Evolutionary conservation across 1,139 yeast genomes (phyloP).

Genomic region (Pneumocystis carinii): DNA sequence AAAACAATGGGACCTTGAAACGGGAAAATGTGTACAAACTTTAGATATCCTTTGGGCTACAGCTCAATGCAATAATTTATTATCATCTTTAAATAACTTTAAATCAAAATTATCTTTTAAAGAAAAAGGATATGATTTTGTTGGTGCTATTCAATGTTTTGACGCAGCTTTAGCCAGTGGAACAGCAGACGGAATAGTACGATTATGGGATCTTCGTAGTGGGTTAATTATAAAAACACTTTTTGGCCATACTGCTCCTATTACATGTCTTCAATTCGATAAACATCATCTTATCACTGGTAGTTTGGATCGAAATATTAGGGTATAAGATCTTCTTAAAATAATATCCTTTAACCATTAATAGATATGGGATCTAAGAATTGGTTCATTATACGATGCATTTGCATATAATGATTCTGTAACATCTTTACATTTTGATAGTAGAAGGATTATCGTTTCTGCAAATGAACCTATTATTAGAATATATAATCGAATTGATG

Average conservation of each 20-base stretch:
- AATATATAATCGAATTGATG: constrained; percentile 40
- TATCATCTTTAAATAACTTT: constrained; percentile 5
- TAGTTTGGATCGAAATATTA: constrained; percentile 45
- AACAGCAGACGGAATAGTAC: constrained; percentile 56
- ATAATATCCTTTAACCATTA: neutral
- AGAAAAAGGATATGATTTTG: constrained; percentile 26
- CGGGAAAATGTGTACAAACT: constrained; percentile 46
- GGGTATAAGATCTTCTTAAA: constrained; percentile 18
- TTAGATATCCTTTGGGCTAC: constrained; percentile 48
- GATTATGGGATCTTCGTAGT: constrained; percentile 61
- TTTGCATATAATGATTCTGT: constrained; percentile 43
- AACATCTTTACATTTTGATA: constrained; percentile 40
- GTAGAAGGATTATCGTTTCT: constrained; percentile 38
- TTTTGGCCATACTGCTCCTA: constrained; percentile 57
- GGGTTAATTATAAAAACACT: constrained; percentile 54
- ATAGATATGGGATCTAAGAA: constrained; percentile 51
- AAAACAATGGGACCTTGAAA: constrained; percentile 43
- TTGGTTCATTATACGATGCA: constrained; percentile 46
- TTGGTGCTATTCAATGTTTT: constrained; percentile 47
- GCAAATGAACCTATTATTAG: constrained; percentile 36
- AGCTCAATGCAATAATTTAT: constrained; percentile 19
- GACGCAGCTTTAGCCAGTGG: constrained; percentile 67
- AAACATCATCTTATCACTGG: constrained; percentile 49
- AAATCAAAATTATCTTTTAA: constrained; percentile 2
- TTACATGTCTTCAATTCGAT: constrained; percentile 56